Evolutionary conservation across 306 rosid species (phyloP).

Genomic region (Dryas alaskensis): DNA sequence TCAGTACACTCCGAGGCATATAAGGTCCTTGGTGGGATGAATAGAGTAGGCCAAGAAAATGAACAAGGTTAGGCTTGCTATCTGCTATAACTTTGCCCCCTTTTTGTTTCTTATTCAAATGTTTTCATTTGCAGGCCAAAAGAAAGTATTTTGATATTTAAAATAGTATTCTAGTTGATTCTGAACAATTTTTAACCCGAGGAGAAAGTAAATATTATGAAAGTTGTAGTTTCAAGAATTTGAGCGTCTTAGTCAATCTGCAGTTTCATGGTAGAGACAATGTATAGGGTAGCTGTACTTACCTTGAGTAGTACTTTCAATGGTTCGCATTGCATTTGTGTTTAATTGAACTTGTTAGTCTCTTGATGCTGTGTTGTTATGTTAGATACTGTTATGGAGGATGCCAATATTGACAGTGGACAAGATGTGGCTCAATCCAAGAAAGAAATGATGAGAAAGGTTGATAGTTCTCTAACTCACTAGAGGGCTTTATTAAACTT

Average conservation of each 20-base stretch:
- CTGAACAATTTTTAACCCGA: background rate
- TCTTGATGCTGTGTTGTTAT: slow-evolving; percentile 25
- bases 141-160: background rate
- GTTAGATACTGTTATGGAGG: slow-evolving; percentile 43
- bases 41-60: slow-evolving; percentile 86
- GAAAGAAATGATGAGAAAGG: slow-evolving; percentile 73
- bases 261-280: background rate
- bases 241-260: background rate
- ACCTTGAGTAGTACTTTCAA: background rate
- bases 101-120: background rate
- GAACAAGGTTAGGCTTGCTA: slow-evolving; percentile 57
- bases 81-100: slow-evolving; percentile 12
- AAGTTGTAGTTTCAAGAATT: background rate
- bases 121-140: background rate
- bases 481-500: slow-evolving; percentile 17
- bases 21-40: slow-evolving; percentile 97
- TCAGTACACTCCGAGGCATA: slow-evolving; percentile 95
- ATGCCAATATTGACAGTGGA: slow-evolving; percentile 47
- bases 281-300: background rate
- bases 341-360: slow-evolving; percentile 17
- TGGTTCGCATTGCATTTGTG: slow-evolving; percentile 16
- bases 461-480: slow-evolving; percentile 25
- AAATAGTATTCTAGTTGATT: background rate
- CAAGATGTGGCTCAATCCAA: slow-evolving; percentile 44
- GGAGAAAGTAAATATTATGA: background rate